These are phyloP conservation scores for Aspergillus thermomutatus DNA, from an alignment of 2,329 filamentous ascomycete species.

Conservation along the genomic window DNA sequence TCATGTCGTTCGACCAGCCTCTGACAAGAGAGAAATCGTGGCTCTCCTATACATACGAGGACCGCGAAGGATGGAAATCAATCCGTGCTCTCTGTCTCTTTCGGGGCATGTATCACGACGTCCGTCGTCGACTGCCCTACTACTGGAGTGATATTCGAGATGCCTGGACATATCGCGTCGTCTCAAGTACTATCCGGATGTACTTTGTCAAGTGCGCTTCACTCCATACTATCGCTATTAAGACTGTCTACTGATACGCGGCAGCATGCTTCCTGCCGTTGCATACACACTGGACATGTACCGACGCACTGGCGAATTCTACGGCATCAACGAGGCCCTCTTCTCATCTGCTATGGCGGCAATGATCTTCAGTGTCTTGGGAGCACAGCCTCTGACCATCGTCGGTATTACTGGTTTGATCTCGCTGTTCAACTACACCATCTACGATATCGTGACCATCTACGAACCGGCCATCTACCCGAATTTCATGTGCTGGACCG, in stretches of 20 bases:
- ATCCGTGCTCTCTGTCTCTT: constrained; percentile 44
- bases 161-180: constrained; percentile 53
- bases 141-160: constrained; percentile 56
- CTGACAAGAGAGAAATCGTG: constrained; percentile 24
- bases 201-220: constrained; percentile 51
- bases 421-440: constrained; percentile 57
- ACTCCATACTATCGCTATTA: not conserved
- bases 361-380: constrained; percentile 52
- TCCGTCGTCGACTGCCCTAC: constrained; percentile 51
- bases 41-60: constrained; percentile 32
- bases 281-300: constrained; percentile 60
- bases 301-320: constrained; percentile 52
- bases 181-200: constrained; percentile 56
- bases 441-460: constrained; percentile 53
- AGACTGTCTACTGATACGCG: not conserved
- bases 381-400: constrained; percentile 54
- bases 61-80: constrained; percentile 38
- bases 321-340: constrained; percentile 55
- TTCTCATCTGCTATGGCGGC: constrained; percentile 55
- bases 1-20: constrained; percentile 18
- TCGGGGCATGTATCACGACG: constrained; percentile 54
- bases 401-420: constrained; percentile 57
- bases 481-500: constrained; percentile 55
- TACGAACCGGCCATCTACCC: constrained; percentile 52
- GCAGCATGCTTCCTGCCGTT: constrained; percentile 54